phyloP scores from a whole-genome alignment of 805 yeast genomes.

The Teunomyces kruisii region DNA sequence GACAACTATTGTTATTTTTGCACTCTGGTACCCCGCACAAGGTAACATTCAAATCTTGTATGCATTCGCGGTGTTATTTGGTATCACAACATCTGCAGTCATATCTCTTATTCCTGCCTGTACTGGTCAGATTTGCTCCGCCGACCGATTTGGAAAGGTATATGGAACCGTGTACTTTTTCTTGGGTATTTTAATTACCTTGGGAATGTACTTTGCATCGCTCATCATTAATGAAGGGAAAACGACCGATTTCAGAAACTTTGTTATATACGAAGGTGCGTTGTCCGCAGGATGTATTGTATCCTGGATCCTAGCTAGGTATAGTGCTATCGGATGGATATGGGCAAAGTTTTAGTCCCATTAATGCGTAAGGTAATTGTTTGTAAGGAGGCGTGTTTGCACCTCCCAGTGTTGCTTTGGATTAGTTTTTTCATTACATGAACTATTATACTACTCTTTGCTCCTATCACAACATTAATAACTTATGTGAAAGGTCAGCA shows the following conservation, averaged over 20 bases:
- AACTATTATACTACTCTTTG: no score
- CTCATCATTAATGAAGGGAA: conserved; percentile 26
- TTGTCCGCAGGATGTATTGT: conserved; percentile 37
- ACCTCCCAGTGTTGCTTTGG: no score
- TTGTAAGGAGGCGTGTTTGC: no score
- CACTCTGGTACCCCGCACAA: conserved; percentile 27
- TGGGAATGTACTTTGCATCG: conserved; percentile 29
- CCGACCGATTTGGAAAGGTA: conserved; percentile 54
- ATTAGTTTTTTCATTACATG: no score
- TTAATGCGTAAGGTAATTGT: background rate
- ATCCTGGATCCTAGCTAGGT: conserved; percentile 46
- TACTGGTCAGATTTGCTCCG: conserved; percentile 56
- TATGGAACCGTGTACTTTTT: conserved; percentile 51
- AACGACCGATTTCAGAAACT: conserved; percentile 36
- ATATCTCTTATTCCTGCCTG: conserved; percentile 60
- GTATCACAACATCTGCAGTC: conserved; percentile 56
- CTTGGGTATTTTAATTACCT: conserved; percentile 31
- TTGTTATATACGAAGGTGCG: conserved; percentile 44
- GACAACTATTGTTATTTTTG: conserved; percentile 34
- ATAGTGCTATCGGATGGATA: conserved; percentile 43
- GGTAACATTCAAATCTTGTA: conserved; percentile 32
- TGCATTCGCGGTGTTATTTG: conserved; percentile 51
- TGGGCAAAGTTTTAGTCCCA: background rate
- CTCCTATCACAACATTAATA: no score
- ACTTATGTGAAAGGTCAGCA: no score